Conservation (phyloP, 345 rosid species). For the Boechera stricta region DNA sequence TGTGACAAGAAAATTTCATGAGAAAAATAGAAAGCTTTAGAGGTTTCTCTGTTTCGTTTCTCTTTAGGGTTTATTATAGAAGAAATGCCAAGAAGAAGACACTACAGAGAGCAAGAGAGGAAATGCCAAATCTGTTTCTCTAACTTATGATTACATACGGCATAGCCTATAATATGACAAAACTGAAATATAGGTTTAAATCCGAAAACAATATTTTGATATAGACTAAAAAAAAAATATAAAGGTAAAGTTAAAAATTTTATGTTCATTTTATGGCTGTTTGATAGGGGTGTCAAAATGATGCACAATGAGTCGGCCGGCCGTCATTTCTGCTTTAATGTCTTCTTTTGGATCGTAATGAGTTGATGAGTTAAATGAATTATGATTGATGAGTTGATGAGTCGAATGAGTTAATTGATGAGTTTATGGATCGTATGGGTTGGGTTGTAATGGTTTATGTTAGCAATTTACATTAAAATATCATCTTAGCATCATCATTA, state of each 20-base stretch:
- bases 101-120: conserved; percentile 32
- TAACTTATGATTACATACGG: conserved; percentile 39
- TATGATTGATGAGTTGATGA: too few relatives aligned
- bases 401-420: too few relatives aligned
- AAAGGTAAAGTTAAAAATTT: neutral
- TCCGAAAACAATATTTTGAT: conserved; percentile 4
- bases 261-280: neutral
- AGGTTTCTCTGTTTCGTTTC: conserved; percentile 31
- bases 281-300: too few relatives aligned
- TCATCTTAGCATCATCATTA: too few relatives aligned
- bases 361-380: too few relatives aligned
- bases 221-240: neutral
- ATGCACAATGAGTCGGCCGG: too few relatives aligned
- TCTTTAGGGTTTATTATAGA: conserved; percentile 32
- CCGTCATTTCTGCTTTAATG: too few relatives aligned
- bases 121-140: conserved; percentile 40
- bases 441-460: too few relatives aligned
- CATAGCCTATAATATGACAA: conserved; percentile 35
- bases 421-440: too few relatives aligned
- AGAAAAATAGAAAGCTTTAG: conserved; percentile 18
- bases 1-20: conserved; percentile 16
- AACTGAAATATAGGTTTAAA: conserved; percentile 25
- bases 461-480: too few relatives aligned
- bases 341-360: too few relatives aligned
- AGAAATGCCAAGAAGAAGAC: conserved; percentile 37